These are phyloP conservation scores for Globisporangium carolinianum DNA, from an alignment of 352 stramenopile genomes.

Conservation along the genomic window DNA sequence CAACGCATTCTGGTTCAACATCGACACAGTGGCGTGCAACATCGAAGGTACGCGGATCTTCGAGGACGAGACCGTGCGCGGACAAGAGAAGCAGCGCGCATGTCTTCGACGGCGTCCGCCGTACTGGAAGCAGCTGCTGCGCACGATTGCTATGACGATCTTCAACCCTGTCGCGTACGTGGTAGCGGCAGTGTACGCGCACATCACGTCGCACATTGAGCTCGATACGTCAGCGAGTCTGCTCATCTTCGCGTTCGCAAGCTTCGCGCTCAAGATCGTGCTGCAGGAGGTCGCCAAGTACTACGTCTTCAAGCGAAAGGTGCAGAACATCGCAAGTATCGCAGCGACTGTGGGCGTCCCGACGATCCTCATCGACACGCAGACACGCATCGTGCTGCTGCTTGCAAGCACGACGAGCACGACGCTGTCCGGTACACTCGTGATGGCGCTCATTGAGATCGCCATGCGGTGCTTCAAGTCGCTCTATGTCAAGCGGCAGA, in stretches of 20 bases:
- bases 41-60: background rate
- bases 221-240: constrained; percentile 1
- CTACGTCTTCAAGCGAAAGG: constrained; percentile 3
- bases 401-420: constrained; percentile 14
- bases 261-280: constrained; percentile 12
- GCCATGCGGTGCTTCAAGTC: constrained; percentile 7
- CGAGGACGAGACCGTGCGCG: background rate
- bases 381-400: constrained; percentile 29
- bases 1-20: background rate
- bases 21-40: constrained; percentile 2
- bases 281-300: constrained; percentile 13
- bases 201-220: background rate
- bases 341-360: constrained; percentile 18
- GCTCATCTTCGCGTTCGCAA: constrained; percentile 5
- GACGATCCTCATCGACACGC: constrained; percentile 31
- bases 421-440: constrained; percentile 14
- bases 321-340: constrained; percentile 13
- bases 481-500: background rate
- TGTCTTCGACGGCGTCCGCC: background rate
- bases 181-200: constrained; percentile 5
- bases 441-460: constrained; percentile 21
- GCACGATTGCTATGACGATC: background rate
- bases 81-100: background rate
- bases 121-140: constrained; percentile 9
- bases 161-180: background rate